Conservation (phyloP, 768 basidiomycete species). For the Coprinopsis sp. region DNA sequence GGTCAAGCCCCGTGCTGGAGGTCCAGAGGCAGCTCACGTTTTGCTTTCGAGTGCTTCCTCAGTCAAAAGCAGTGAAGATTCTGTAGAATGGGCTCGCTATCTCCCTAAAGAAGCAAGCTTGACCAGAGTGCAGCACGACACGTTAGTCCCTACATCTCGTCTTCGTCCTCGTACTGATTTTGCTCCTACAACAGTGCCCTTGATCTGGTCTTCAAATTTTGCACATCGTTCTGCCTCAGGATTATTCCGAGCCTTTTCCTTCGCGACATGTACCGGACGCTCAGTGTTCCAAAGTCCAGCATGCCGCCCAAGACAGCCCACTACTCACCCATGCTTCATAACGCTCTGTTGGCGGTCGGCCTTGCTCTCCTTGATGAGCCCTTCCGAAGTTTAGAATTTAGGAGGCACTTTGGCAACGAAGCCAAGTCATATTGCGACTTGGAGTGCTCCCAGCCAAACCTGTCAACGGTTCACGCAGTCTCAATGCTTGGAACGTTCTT, state of each 20-base stretch:
- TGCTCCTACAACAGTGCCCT: slow-evolving; percentile 29
- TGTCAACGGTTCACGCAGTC: slow-evolving; percentile 41
- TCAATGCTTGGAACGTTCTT: slow-evolving; percentile 41
- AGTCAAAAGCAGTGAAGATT: slow-evolving; percentile 36
- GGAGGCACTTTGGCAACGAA: too few species aligned
- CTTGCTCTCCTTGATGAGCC: slow-evolving; percentile 43
- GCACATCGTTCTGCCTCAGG: slow-evolving; percentile 45
- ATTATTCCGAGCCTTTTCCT: slow-evolving; percentile 46
- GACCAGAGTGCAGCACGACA: slow-evolving; percentile 42
- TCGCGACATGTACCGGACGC: slow-evolving; percentile 42
- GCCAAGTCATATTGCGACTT: slow-evolving; percentile 43
- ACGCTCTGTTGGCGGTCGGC: slow-evolving; percentile 49
- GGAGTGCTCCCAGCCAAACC: slow-evolving; percentile 42
- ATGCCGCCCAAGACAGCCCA: slow-evolving; percentile 44
- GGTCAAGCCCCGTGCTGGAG: slow-evolving; percentile 35
- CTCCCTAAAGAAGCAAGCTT: slow-evolving; percentile 39
- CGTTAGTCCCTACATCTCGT: slow-evolving; percentile 21
- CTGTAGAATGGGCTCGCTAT: slow-evolving; percentile 47
- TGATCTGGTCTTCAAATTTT: slow-evolving; percentile 44
- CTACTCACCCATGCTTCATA: slow-evolving; percentile 73
- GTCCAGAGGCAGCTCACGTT: slow-evolving; percentile 35
- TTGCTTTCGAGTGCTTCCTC: slow-evolving; percentile 37
- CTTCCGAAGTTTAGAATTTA: too few species aligned
- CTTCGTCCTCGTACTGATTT: background rate
- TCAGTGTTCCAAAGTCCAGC: slow-evolving; percentile 33